These are phyloP conservation scores for Datura wrightii DNA, from an alignment of 257 asterid species.

Conservation along the genomic window DNA sequence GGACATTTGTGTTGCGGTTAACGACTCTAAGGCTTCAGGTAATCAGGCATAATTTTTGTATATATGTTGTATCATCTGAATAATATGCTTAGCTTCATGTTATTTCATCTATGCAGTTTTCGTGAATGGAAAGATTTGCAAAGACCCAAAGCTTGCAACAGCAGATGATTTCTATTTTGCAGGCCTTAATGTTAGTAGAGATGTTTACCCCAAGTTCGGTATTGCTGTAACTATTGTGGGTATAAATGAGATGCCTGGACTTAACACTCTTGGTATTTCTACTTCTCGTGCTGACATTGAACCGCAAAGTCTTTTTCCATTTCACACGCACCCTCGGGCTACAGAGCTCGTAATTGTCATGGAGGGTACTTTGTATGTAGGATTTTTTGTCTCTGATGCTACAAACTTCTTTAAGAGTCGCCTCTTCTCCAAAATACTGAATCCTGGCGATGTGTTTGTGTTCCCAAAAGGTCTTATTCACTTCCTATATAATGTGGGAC, in stretches of 20 bases:
- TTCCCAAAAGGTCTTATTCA: background rate
- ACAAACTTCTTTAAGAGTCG: background rate
- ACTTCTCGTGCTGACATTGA: background rate
- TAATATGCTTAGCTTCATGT: background rate
- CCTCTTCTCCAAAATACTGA: background rate
- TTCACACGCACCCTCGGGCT: background rate
- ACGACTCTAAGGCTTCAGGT: background rate
- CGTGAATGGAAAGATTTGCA: background rate
- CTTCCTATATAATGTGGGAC: background rate
- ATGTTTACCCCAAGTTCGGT: background rate
- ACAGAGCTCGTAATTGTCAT: background rate
- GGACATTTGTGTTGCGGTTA: conserved; percentile 3
- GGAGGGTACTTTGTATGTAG: background rate
- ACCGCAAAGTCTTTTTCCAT: background rate
- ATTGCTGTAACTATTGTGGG: background rate
- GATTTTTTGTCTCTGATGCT: background rate
- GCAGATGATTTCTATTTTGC: background rate
- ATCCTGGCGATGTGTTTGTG: background rate
- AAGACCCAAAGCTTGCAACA: background rate
- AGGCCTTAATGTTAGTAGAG: background rate
- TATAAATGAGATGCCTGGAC: background rate
- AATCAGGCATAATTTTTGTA: too few species aligned
- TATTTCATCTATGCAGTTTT: background rate
- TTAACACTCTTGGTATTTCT: background rate
- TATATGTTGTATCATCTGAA: background rate